Percentiles rank a stretch among this genome's conserved stretches.
phyloP scores from a whole-genome alignment of 2,329 filamentous ascomycete genomes.

The Alternaria infectoria region DNA sequence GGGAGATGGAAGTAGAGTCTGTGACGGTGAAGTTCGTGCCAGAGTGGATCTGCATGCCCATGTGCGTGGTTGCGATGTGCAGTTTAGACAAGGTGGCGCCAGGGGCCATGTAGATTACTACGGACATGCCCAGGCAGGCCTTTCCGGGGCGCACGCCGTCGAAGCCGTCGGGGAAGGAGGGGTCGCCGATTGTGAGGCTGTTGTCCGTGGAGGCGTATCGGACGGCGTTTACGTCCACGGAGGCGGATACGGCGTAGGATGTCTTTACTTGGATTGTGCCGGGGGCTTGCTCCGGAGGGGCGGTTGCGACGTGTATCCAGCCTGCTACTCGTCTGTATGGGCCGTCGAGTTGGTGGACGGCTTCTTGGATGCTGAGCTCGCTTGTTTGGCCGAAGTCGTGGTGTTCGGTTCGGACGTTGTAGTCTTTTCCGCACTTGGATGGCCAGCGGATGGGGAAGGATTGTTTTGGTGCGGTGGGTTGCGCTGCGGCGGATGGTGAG shows the following conservation, averaged over 20 bases:
- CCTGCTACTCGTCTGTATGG: constrained; percentile 46
- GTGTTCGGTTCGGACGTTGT: constrained; percentile 41
- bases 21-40: constrained; percentile 42
- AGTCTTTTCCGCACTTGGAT: constrained; percentile 40
- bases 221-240: constrained; percentile 39
- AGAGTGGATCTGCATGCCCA: constrained; percentile 47
- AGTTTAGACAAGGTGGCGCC: constrained; percentile 43
- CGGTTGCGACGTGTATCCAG: constrained; percentile 47
- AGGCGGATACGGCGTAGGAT: constrained; percentile 46
- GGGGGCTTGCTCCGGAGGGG: constrained; percentile 40
- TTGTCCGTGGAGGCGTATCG: constrained; percentile 31
- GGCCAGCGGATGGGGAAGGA: constrained; percentile 47
- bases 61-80: constrained; percentile 43
- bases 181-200: constrained; percentile 36
- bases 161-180: constrained; percentile 29
- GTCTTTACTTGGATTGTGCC: constrained; percentile 47
- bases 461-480: constrained; percentile 15
- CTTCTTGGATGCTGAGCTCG: constrained; percentile 38
- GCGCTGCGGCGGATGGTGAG: constrained; percentile 15
- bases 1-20: constrained; percentile 39
- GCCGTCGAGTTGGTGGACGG: constrained; percentile 39
- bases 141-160: constrained; percentile 29
- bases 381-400: constrained; percentile 32
- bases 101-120: constrained; percentile 47
- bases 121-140: constrained; percentile 48